Percentiles rank a stretch among this genome's conserved stretches.
These are phyloP conservation scores for Clarireedia homoeocarpa DNA, from an alignment of 2,329 filamentous ascomycete species.

Conservation along the genomic window DNA sequence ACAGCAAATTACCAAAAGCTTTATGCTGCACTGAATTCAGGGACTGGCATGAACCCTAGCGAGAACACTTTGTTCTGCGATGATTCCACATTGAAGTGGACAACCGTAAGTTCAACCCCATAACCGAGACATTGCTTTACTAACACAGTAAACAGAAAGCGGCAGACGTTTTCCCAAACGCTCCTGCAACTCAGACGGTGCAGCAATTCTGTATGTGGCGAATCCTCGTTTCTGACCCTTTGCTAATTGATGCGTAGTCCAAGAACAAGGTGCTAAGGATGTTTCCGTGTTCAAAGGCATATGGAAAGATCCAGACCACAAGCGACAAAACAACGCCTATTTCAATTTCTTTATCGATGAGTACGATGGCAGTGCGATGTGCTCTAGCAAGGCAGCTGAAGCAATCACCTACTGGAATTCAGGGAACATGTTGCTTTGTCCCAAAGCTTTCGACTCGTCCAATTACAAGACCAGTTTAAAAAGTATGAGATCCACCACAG, in stretches of 20 bases:
- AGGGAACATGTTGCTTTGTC: constrained; percentile 1
- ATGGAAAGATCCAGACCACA: constrained; percentile 3
- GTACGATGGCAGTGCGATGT: constrained; percentile 2
- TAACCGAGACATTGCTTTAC: background rate
- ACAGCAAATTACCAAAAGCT: constrained; percentile 5
- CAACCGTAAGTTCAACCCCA: background rate
- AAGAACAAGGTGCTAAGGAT: background rate
- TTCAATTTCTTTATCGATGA: constrained; percentile 5
- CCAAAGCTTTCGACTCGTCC: background rate
- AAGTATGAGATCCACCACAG: background rate
- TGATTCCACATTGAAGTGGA: constrained; percentile 5
- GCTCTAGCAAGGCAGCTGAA: background rate
- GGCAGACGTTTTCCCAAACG: background rate
- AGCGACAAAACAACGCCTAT: background rate
- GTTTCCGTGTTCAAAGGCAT: background rate
- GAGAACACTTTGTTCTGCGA: constrained; percentile 4
- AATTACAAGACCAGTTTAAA: constrained; percentile 3
- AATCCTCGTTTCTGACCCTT: background rate
- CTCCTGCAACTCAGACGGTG: background rate
- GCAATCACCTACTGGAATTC: constrained; percentile 1
- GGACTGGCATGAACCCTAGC: constrained; percentile 1
- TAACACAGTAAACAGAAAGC: background rate
- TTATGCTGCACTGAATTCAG: background rate
- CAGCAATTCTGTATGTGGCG: background rate
- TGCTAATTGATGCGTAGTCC: background rate